Base-by-base conservation (phyloP, 2,329 filamentous ascomycete species). In the Juglanconis juglandina region DNA sequence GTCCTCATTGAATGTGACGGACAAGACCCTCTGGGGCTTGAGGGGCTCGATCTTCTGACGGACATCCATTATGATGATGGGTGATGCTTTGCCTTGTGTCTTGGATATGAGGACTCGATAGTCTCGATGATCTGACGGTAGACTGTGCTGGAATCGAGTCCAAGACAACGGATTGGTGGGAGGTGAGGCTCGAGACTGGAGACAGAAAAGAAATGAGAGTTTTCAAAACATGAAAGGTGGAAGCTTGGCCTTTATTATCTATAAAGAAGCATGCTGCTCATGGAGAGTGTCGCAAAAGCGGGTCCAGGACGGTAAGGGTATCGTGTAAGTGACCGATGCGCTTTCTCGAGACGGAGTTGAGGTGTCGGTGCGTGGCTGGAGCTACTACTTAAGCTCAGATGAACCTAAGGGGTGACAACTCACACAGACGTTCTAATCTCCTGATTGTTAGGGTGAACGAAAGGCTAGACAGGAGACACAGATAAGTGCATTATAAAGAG, bases 1-100 rank as follows among this genome's bases (percentile, higher is more conserved):
- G 72, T 95, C 91, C 68, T 86, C 83, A 71, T 97, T 98, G 78
- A 96, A 96, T 8, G 90, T 86, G 50, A 89, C 86, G 13, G 91
- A 96, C 42, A 97, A 83, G 10, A 92, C 93, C 63, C 87, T 84
- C 4, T 90, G 88, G 57, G 87, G 86, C 48, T 82, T 83, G 17
- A 90, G 87, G 54, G 87, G 86, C 77, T 96, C 92, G 70, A 98
- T 91, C 59, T 90, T 86, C 56, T 89, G 90, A 61, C 94, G 85
- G 48, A 92, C 96, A 73, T 98, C 95, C 95, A 98, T 99, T 56
- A 63, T 78, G 70, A 54, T 32, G 47, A 39, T 37, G 39, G 34
- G 51, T 33, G 42, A 11, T 42, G n/a, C 47, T 44, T 32, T 35
- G 30, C 32, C 37, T 39, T 33, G 13, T 53, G 42, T 52, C 13